Evolutionary conservation across 192 early-diverging fungal species (phyloP), one percentile per base, ranked within the genome.

Genomic region (Rhizoclosmatium globosum): DNA sequence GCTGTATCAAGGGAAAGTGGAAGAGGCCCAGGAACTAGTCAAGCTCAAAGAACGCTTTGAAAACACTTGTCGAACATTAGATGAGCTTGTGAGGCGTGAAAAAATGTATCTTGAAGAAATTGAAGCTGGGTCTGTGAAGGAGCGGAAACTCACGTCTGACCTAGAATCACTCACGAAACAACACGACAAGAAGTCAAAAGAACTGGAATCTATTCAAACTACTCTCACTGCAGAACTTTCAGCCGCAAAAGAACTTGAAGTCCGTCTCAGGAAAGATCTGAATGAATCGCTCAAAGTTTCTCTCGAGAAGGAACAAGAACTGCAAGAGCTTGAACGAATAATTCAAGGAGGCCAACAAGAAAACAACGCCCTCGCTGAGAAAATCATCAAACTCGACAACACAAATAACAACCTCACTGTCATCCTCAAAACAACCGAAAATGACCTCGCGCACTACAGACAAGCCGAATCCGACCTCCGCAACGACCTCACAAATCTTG

Each of bases 91-190:
- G n/a, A 21, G 68, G 48, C 71, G 84, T 15, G 83, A 87, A 56
- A 79, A 85, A 68, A 74, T 83, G 79, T 81, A 80, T 45, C 42
- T 83, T 19, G 74, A 64, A 7, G 88, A 89, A 76, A 47, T 89
- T 50, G 88, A 89, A 50, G 75, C 85, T 60, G 41, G 42, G 4
- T 56, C 77, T 0, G 6, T 17, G 3, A 59, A 71, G 13, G 85
- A 87, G 45, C 71, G 84, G 42, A 85, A 83, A 73, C 68, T 87
- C 45, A 62, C 50, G n/a, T 46, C 39, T 7, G 82, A 89, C 41
- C 65, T 89, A 15, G 84, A 84, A 38, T 80, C 83, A 2, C 68
- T 62, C 38, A 41, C 43, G 39, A 74, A 89, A 47, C 65, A 59
- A 3, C 64, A 79, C 45, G 42, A 50, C 19, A 11, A 47, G 39